phyloP scores from a whole-genome alignment of 2,329 filamentous ascomycete genomes.

The Beauveria scarabaeidicola region DNA sequence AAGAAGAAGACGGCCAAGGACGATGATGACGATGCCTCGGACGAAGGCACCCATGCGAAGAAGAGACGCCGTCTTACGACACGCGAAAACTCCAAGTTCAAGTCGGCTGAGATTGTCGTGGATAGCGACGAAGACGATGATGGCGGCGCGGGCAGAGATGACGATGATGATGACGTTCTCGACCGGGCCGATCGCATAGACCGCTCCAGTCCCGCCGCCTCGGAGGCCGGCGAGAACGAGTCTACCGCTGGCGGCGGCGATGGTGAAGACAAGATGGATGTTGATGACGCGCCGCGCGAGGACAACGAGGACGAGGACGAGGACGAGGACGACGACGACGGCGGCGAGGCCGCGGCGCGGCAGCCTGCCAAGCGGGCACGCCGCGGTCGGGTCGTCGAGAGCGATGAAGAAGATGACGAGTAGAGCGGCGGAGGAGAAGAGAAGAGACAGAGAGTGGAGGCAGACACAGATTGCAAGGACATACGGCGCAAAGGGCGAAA shows the following conservation, averaged over 20 bases:
- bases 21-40: slow-evolving; percentile 33
- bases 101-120: slow-evolving; percentile 75
- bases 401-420: slow-evolving; percentile 44
- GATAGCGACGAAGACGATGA: slow-evolving; percentile 59
- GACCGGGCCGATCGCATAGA: slow-evolving; percentile 38
- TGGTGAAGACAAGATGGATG: slow-evolving; percentile 43
- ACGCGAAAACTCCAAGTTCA: slow-evolving; percentile 59
- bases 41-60: slow-evolving; percentile 41
- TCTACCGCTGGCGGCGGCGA: slow-evolving; percentile 21
- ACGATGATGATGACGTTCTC: slow-evolving; percentile 31
- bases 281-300: slow-evolving; percentile 36
- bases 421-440: slow-evolving; percentile 9
- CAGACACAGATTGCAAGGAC: slow-evolving; percentile 19
- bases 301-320: slow-evolving; percentile 30
- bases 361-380: slow-evolving; percentile 38
- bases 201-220: slow-evolving; percentile 26
- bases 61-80: slow-evolving; percentile 51
- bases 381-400: slow-evolving; percentile 45
- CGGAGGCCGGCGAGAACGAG: slow-evolving; percentile 19
- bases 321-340: slow-evolving; percentile 24
- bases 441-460: slow-evolving; percentile 11
- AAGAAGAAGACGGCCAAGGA: slow-evolving; percentile 38
- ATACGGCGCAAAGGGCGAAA: background rate
- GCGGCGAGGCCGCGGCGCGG: slow-evolving; percentile 38
- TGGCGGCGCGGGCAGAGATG: slow-evolving; percentile 14